Evolutionary conservation across 1,139 yeast genomes (phyloP).

Genomic region (Magnusiomyces sp.): DNA sequence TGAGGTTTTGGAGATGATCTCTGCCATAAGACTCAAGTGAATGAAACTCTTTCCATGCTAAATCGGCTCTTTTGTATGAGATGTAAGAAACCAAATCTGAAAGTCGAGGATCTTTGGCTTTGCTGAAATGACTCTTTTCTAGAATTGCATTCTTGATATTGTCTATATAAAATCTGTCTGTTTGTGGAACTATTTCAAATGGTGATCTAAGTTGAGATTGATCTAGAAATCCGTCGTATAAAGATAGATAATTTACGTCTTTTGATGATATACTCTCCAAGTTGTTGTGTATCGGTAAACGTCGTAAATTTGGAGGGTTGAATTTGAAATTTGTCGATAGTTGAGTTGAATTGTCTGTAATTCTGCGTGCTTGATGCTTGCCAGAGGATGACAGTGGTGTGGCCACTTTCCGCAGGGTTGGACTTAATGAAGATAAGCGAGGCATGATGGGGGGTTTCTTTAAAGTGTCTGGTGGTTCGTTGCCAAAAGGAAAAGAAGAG

Average conservation of each 20-base stretch:
- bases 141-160: not conserved
- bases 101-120: not conserved
- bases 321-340: too few species aligned
- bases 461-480: not conserved
- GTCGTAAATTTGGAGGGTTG: too few species aligned
- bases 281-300: too few species aligned
- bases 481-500: too few species aligned
- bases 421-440: too few species aligned
- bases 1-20: constrained; percentile 4
- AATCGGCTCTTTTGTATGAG: not conserved
- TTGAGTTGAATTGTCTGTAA: too few species aligned
- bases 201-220: not conserved
- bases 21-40: constrained; percentile 2
- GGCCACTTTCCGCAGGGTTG: too few species aligned
- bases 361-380: too few species aligned
- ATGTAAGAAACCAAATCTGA: constrained; percentile 2
- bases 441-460: not conserved
- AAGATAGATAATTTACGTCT: too few species aligned
- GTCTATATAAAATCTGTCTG: constrained; percentile 2
- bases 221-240: constrained; percentile 2
- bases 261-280: too few species aligned
- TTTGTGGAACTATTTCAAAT: constrained; percentile 1
- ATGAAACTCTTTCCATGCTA: constrained; percentile 6
- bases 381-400: too few species aligned
- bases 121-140: not conserved